Percentiles rank a stretch among this genome's conserved stretches.
phyloP scores from a whole-genome alignment of 768 basidiomycete genomes.

The Collybia nuda region DNA sequence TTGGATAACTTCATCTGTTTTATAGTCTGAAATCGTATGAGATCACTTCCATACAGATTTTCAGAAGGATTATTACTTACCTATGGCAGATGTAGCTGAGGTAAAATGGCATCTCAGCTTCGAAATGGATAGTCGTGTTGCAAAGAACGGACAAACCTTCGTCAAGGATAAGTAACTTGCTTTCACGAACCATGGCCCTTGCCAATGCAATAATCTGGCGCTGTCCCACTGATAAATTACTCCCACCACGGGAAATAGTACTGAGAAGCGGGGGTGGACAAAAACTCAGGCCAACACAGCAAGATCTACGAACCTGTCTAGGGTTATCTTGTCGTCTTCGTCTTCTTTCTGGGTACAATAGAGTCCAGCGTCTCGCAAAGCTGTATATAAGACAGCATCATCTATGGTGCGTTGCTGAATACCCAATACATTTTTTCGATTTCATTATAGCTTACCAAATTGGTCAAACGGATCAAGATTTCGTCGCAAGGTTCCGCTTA shows the following conservation, averaged over 20 bases:
- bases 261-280: constrained; percentile 11
- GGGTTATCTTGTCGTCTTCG: constrained; percentile 45
- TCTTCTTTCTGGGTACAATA: constrained; percentile 39
- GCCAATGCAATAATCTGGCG: constrained; percentile 70
- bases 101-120: background rate
- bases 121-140: background rate
- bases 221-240: constrained; percentile 78
- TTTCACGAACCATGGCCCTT: constrained; percentile 57
- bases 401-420: constrained; percentile 18
- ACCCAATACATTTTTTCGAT: no score
- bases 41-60: no score
- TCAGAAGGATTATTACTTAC: no score
- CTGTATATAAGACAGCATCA: constrained; percentile 41
- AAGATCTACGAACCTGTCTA: constrained; percentile 33
- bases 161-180: constrained; percentile 61
- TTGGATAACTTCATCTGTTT: constrained; percentile 73
- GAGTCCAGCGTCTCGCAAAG: constrained; percentile 39
- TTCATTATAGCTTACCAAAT: constrained; percentile 22
- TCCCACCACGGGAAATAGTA: constrained; percentile 50
- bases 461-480: constrained; percentile 69
- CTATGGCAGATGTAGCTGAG: no score
- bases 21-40: constrained; percentile 37
- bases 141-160: constrained; percentile 40
- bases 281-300: no score
- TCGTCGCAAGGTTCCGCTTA: constrained; percentile 59